Percentiles rank a stretch among this genome's conserved stretches.
Evolutionary conservation across 1,284 basidiomycete genomes (phyloP).

Genomic region (Hemileia vastatrix): DNA sequence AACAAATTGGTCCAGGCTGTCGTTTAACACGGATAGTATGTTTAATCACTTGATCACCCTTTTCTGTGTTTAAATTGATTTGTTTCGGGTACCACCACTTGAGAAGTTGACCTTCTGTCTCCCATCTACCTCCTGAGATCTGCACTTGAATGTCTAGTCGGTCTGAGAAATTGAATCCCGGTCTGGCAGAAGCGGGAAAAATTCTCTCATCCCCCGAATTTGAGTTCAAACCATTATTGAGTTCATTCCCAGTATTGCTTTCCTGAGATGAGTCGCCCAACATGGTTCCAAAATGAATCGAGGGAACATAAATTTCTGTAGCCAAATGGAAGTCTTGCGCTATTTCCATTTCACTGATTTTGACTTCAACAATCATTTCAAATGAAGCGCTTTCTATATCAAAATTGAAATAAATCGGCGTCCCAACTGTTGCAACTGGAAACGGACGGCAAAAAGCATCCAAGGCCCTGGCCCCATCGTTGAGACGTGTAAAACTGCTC

Average conservation of each 20-base stretch:
- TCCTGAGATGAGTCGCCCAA: neutral
- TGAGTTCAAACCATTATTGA: neutral
- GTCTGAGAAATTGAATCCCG: neutral
- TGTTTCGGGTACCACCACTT: constrained; percentile 10
- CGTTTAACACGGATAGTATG: constrained; percentile 10
- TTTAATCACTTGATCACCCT: neutral
- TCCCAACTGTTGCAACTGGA: constrained; percentile 64
- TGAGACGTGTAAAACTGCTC: constrained; percentile 38
- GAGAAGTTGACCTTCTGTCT: constrained; percentile 11
- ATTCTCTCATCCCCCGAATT: neutral
- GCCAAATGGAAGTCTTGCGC: constrained; percentile 12
- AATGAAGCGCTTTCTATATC: constrained; percentile 63
- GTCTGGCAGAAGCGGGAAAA: neutral
- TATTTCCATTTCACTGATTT: constrained; percentile 45
- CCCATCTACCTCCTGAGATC: constrained; percentile 16
- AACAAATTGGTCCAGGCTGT: constrained; percentile 7
- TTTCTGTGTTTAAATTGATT: neutral
- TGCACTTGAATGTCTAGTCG: constrained; percentile 5
- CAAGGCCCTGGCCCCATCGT: constrained; percentile 62
- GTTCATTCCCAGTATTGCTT: neutral
- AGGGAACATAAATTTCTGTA: constrained; percentile 38
- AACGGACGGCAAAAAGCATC: constrained; percentile 73
- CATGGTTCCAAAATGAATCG: constrained; percentile 34
- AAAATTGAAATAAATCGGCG: constrained; percentile 55
- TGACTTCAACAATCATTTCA: constrained; percentile 57